Evolutionary conservation across 1,284 basidiomycete genomes (phyloP).

Genomic region (Volvariella surrecta): DNA sequence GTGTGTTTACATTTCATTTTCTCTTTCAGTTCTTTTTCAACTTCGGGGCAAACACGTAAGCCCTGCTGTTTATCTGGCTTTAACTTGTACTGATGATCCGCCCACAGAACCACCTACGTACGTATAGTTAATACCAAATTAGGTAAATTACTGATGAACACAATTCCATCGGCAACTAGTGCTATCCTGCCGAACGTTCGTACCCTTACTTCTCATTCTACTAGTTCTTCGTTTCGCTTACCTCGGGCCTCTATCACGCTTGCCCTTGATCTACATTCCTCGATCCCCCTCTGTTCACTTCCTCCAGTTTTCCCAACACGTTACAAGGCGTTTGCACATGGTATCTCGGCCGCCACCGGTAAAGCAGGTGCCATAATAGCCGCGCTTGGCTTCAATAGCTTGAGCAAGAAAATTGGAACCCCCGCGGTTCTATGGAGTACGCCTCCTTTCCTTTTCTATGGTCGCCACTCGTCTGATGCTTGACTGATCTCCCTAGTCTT

Average conservation of each 20-base stretch:
- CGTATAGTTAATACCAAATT: conserved; percentile 16
- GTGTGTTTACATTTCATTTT: background rate
- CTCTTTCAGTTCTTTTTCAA: conserved; percentile 60
- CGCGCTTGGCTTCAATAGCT: conserved; percentile 70
- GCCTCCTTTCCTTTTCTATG: conserved; percentile 25
- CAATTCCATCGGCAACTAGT: conserved; percentile 27
- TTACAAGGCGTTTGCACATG: conserved; percentile 74
- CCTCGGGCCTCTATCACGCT: too few relatives aligned
- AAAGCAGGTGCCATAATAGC: conserved; percentile 81
- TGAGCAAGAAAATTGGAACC: conserved; percentile 58
- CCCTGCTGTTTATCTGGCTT: conserved; percentile 9
- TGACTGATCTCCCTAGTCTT: conserved; percentile 33
- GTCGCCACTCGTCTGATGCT: conserved; percentile 9
- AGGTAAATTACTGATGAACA: too few relatives aligned
- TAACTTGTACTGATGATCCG: background rate
- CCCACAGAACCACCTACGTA: conserved; percentile 46
- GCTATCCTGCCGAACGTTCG: conserved; percentile 61
- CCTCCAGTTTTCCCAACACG: conserved; percentile 72
- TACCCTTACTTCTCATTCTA: background rate
- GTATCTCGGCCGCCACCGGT: conserved; percentile 71
- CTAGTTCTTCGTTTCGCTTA: too few relatives aligned
- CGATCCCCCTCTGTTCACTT: background rate
- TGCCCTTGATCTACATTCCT: too few relatives aligned
- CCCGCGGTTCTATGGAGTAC: conserved; percentile 56
- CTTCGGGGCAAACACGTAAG: conserved; percentile 80